Evolutionary conservation across 306 rosid genomes (phyloP).

Genomic region (Fagus sylvatica): DNA sequence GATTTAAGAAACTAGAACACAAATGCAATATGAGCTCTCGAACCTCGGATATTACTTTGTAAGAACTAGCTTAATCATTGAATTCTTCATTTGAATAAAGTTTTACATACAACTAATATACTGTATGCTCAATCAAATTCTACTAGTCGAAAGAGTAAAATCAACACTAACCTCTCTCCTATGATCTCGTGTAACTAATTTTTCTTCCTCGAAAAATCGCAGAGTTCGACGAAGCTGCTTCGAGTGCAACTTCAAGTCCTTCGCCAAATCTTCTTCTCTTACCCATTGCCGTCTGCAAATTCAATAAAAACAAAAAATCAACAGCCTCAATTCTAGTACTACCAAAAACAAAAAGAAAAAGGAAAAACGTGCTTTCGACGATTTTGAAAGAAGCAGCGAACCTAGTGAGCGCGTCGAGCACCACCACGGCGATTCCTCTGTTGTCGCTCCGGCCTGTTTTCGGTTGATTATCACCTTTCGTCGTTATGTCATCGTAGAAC

Average conservation of each 20-base stretch:
- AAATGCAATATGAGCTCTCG: background rate
- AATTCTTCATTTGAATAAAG: background rate
- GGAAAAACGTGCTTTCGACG: constrained; percentile 16
- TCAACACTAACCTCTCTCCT: constrained; percentile 70
- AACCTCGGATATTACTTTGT: background rate
- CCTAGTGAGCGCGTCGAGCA: constrained; percentile 98
- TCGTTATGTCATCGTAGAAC: constrained; percentile 80
- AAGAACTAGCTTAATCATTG: background rate
- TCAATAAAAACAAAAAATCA: background rate
- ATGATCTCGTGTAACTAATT: constrained; percentile 84
- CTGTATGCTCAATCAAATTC: background rate
- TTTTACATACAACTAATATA: background rate
- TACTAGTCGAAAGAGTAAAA: constrained; percentile 4
- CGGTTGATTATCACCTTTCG: constrained; percentile 91
- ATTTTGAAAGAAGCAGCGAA: constrained; percentile 22
- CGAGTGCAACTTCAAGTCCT: constrained; percentile 87
- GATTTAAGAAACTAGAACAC: background rate
- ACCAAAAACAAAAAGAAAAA: background rate
- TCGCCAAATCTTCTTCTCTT: constrained; percentile 93
- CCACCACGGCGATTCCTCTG: constrained; percentile 97
- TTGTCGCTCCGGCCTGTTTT: constrained; percentile 89
- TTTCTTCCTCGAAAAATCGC: constrained; percentile 90
- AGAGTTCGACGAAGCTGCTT: constrained; percentile 89
- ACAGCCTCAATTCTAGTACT: background rate
- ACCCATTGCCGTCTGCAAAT: constrained; percentile 88